Conservation (phyloP, 495 filamentous ascomycete species). For the Hypomontagnella monticulosa region DNA sequence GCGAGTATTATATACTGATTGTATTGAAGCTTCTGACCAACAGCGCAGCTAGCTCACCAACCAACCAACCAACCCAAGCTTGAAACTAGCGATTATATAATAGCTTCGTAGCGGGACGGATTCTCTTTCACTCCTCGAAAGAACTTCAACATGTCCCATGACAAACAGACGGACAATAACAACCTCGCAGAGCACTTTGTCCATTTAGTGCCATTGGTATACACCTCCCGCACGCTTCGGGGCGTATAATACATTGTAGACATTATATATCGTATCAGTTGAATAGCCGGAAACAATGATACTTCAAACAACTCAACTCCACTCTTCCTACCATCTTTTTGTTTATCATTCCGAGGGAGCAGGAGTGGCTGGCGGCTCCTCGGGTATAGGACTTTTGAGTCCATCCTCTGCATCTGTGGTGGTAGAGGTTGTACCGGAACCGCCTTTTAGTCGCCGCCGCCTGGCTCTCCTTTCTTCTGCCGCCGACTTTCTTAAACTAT, state of each 20-base stretch:
- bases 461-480: conserved; percentile 47
- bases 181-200: conserved; percentile 3
- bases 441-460: conserved; percentile 44
- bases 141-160: conserved; percentile 1
- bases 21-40: conserved; percentile 2
- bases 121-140: background rate
- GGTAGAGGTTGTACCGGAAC: conserved; percentile 24
- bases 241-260: conserved; percentile 31
- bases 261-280: conserved; percentile 38
- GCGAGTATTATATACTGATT: background rate
- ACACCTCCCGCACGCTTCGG: conserved; percentile 2
- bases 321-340: background rate
- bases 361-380: conserved; percentile 22
- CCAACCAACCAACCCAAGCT: background rate
- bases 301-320: conserved; percentile 1
- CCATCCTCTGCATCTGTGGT: conserved; percentile 34
- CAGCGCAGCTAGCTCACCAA: background rate
- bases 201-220: conserved; percentile 7
- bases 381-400: conserved; percentile 29
- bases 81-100: conserved; percentile 22
- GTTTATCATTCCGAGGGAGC: conserved; percentile 30
- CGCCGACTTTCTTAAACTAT: conserved; percentile 63
- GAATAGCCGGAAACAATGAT: conserved; percentile 16
- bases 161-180: too few species aligned
- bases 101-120: background rate